A percentile compares a stretch with the other conserved stretches of the same genome.
Conservation (phyloP, 345 rosid genomes). For the Heritiera fomes region DNA sequence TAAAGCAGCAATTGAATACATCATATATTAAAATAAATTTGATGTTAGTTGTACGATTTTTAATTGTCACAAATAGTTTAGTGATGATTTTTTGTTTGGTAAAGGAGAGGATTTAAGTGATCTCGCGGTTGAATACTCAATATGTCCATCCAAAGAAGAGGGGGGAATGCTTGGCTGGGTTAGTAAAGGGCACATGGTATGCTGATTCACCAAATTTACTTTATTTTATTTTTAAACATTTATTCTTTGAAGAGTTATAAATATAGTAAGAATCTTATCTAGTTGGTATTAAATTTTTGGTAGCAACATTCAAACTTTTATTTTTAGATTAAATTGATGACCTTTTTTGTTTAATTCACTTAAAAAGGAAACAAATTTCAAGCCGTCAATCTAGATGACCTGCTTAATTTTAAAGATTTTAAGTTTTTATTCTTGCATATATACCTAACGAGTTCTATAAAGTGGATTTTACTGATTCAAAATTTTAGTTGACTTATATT, state of each 20-base stretch:
- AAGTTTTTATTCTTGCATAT: neutral
- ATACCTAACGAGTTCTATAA: neutral
- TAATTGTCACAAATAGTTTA: neutral
- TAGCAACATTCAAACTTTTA: neutral
- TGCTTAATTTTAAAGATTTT: neutral
- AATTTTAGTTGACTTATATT: neutral
- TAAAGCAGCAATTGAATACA: neutral
- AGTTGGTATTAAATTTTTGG: neutral
- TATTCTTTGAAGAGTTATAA: neutral
- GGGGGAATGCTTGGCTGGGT: slow-evolving; percentile 98
- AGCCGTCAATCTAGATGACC: neutral
- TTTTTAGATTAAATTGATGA: neutral
- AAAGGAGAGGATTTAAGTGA: slow-evolving; percentile 93
- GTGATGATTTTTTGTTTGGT: slow-evolving; percentile 18
- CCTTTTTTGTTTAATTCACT: neutral
- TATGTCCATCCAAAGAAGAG: slow-evolving; percentile 81
- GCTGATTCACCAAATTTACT: slow-evolving; percentile 14
- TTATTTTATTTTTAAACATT: neutral
- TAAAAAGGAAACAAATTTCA: neutral
- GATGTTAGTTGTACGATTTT: slow-evolving; percentile 20
- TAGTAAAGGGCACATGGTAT: slow-evolving; percentile 83
- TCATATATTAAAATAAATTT: slow-evolving; percentile 7
- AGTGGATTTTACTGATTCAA: neutral
- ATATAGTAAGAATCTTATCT: slow-evolving; percentile 1
- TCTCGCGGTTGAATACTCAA: slow-evolving; percentile 77